phyloP scores from a whole-genome alignment of 129 eudicot genomes.

The Solidago caesia region DNA sequence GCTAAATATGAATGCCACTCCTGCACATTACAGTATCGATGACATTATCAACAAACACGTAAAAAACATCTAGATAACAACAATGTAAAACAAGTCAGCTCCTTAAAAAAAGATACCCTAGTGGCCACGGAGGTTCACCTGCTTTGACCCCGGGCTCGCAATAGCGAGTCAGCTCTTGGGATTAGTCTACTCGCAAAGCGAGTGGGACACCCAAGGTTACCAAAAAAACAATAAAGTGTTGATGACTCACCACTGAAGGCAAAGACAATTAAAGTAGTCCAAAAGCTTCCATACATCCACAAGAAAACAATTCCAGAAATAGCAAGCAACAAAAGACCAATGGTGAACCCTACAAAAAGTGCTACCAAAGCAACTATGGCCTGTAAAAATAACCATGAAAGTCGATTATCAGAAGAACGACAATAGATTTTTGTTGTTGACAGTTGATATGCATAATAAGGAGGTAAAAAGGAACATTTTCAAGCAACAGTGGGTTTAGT shows the following conservation, averaged over 20 bases:
- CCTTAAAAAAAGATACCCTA: too few species aligned
- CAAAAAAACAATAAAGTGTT: not conserved
- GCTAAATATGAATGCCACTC: conserved; percentile 49
- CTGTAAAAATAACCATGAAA: conserved; percentile 38
- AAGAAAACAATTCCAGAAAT: conserved; percentile 48
- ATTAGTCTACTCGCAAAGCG: too few species aligned
- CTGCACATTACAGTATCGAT: conserved; percentile 48
- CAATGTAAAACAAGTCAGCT: not conserved
- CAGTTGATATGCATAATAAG: conserved; percentile 8
- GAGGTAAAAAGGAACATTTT: not conserved
- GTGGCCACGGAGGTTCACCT: too few species aligned
- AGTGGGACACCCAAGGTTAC: too few species aligned
- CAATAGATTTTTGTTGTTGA: not conserved
- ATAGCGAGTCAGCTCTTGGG: too few species aligned
- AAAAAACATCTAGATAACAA: not conserved
- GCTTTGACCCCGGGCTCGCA: too few species aligned
- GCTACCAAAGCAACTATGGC: conserved; percentile 62
- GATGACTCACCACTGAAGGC: conserved; percentile 56
- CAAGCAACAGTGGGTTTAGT: not conserved
- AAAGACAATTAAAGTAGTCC: conserved; percentile 63
- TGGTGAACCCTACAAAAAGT: conserved; percentile 59
- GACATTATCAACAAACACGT: conserved; percentile 26
- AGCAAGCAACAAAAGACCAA: conserved; percentile 51
- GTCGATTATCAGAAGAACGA: conserved; percentile 16
- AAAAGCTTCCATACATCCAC: conserved; percentile 98